Base-by-base conservation (phyloP, 495 filamentous ascomycete species). In the Penicillium longicatenatum region DNA sequence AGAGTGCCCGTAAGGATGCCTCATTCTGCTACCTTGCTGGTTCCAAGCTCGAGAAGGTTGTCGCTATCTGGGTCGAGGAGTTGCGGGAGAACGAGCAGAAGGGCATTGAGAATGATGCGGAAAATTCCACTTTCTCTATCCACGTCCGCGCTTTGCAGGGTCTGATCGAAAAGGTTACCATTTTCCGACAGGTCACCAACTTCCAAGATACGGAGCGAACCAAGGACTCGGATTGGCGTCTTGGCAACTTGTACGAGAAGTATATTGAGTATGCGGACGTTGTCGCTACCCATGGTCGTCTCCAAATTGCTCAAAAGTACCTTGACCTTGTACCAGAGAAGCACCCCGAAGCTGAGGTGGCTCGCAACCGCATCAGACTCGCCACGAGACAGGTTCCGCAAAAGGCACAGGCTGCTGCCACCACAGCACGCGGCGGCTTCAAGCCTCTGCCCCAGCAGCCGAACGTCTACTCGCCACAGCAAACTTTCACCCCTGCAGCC, bases 221-320 rank as follows among this genome's bases (percentile, higher is more conserved):
- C 50, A 81, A 84, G 35, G 74, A 78, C 5, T 84, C 86, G 0
- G 91, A 86, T 51, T 99, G 95, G 95, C 96, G 95, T 74, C 86
- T 99, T 45, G 82, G 82, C 43, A 78, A 85, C 1, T 80, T 99
- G 39, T 99, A 99, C 68, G 89, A 92, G 67, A 96, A 95, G 75
- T 99, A 99, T 65, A 87, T 86, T 20, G 93, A 99, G 76, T 99
- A 97, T 73, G 93, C 94, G 10, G 94, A 98, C 67, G 89, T 99
- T 63, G 87, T 94, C 54, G 91, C 94, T 41, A 85, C 91, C 8
- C 91, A 97, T 66, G 94, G 95, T 19, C 88, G 94, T 41, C 75
- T 99, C 37, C 80, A 86, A 24, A 80, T 92, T 64, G 94, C 94
- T 19, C 90, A 95, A 73, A 90, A 88, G 69, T 99, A 98, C 66